Conservation (phyloP, 441 rosid species). For the Isatis lusitanica region DNA sequence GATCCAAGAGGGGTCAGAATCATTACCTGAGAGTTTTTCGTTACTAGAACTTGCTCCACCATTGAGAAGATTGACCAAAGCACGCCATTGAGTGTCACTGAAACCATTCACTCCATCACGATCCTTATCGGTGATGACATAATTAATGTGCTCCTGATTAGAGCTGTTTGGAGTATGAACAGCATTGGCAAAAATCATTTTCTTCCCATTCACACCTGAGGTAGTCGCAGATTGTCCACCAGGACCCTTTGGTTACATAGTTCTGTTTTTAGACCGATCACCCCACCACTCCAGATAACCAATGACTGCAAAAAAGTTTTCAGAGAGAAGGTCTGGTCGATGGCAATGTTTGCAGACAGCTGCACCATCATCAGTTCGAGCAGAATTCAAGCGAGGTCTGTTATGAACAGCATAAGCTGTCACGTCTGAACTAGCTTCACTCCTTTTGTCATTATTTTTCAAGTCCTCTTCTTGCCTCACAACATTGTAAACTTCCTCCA, state of each 20-base stretch:
- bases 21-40: neutral
- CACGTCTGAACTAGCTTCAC: too few relatives aligned
- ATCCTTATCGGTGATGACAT: neutral
- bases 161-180: neutral
- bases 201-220: too few relatives aligned
- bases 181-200: neutral
- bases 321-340: neutral
- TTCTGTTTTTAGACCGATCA: neutral
- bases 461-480: neutral
- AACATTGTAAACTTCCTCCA: neutral
- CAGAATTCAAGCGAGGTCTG: neutral
- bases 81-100: neutral
- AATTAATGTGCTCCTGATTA: neutral
- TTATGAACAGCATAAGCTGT: neutral
- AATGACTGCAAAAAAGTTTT: neutral
- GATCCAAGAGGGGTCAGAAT: neutral
- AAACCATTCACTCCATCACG: neutral
- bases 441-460: too few relatives aligned
- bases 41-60: neutral
- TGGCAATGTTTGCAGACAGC: neutral
- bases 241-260: neutral
- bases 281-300: neutral
- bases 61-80: too few relatives aligned
- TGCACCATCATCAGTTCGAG: neutral
- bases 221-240: neutral